These are phyloP conservation scores for Didymellaceae sp. DNA, from an alignment of 2,329 filamentous ascomycete genomes.

Conservation along the genomic window DNA sequence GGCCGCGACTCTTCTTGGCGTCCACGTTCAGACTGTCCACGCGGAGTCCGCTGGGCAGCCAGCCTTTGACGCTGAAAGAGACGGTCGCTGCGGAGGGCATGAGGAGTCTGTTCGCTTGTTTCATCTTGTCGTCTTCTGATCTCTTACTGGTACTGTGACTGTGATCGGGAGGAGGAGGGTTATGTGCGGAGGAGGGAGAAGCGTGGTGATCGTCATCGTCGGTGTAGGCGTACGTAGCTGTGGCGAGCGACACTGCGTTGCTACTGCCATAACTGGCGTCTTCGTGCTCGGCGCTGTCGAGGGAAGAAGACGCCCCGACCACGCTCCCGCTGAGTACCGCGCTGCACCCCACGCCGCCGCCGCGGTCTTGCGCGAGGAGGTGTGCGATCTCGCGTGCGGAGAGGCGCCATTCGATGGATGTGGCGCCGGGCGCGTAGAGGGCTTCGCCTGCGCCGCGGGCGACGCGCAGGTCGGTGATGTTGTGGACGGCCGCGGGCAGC, in stretches of 20 bases:
- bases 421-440: slow-evolving; percentile 75
- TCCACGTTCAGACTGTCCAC: slow-evolving; percentile 69
- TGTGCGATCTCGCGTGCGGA: slow-evolving; percentile 73
- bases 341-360: slow-evolving; percentile 64
- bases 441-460: slow-evolving; percentile 83
- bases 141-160: not conserved
- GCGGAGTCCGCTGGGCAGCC: slow-evolving; percentile 68
- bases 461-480: slow-evolving; percentile 80
- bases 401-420: slow-evolving; percentile 81
- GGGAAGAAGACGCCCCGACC: slow-evolving; percentile 59
- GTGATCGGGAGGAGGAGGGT: not conserved
- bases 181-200: slow-evolving; percentile 40
- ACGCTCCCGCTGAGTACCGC: slow-evolving; percentile 83
- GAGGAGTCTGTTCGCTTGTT: slow-evolving; percentile 62
- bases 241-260: slow-evolving; percentile 43
- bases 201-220: slow-evolving; percentile 36
- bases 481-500: slow-evolving; percentile 78
- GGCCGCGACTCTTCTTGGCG: slow-evolving; percentile 79
- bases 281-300: slow-evolving; percentile 54
- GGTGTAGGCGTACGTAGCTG: slow-evolving; percentile 41
- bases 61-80: slow-evolving; percentile 64
- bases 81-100: slow-evolving; percentile 57
- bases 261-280: too few relatives aligned
- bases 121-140: slow-evolving; percentile 60
- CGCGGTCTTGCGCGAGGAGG: slow-evolving; percentile 46